These are phyloP conservation scores for Phylloporus sp. DNA, from an alignment of 1,284 basidiomycete species.

Conservation along the genomic window DNA sequence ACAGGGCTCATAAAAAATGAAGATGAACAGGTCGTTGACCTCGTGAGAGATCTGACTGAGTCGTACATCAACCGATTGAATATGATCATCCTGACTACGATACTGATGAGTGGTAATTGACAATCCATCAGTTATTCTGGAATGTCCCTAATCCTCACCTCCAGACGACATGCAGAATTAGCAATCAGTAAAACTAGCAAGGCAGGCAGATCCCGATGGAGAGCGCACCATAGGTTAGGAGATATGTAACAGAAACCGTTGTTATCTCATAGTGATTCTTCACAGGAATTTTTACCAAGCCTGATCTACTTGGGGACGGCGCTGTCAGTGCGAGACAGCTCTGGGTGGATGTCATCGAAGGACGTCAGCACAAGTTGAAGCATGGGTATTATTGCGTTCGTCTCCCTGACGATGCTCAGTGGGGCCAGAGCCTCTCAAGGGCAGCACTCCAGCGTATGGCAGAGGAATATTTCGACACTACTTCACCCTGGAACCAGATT, in stretches of 20 bases:
- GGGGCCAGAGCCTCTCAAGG: slow-evolving; percentile 42
- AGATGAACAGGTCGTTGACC: slow-evolving; percentile 42
- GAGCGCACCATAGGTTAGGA: slow-evolving; percentile 60
- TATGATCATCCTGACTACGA: slow-evolving; percentile 60
- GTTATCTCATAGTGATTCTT: not conserved
- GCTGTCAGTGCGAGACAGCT: slow-evolving; percentile 43
- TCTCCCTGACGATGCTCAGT: slow-evolving; percentile 63
- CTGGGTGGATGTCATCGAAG: slow-evolving; percentile 62
- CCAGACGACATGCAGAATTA: slow-evolving; percentile 72
- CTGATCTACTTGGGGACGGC: slow-evolving; percentile 54
- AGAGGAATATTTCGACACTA: slow-evolving; percentile 50
- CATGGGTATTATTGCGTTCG: slow-evolving; percentile 73
- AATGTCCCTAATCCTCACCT: not conserved
- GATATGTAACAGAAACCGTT: not conserved
- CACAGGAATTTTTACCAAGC: slow-evolving; percentile 68
- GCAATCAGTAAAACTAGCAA: slow-evolving; percentile 56
- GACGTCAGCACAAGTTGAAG: slow-evolving; percentile 43
- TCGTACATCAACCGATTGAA: slow-evolving; percentile 49
- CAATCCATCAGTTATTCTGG: not conserved
- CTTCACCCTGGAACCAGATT: slow-evolving; percentile 54
- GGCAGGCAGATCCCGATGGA: slow-evolving; percentile 53
- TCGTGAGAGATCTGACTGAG: slow-evolving; percentile 52
- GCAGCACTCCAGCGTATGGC: slow-evolving; percentile 46
- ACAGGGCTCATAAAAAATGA: slow-evolving; percentile 62
- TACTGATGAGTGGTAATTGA: slow-evolving; percentile 61